Base-by-base conservation (phyloP, 1,284 basidiomycete genomes). In the Trichosporon coremiiforme region DNA sequence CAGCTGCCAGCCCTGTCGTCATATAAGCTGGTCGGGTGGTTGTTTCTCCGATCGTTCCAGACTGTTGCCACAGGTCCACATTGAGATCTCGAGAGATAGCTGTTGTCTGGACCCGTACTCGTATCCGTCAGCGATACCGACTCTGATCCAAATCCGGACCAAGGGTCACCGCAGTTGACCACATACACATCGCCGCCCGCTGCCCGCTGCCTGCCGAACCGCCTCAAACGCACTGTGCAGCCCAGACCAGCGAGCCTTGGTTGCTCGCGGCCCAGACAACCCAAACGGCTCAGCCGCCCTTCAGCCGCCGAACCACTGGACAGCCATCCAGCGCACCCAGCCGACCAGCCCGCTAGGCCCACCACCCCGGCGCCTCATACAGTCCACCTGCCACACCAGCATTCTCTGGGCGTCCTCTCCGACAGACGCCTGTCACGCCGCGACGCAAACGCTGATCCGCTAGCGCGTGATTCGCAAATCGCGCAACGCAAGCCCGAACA, bases 141-240 rank as follows among this genome's bases (percentile, higher is more conserved):
- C 20, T 8, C 20, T 25, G 50, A 53, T 20, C 50, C 50, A 12
- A 25, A 20, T 17, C 9, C 50, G 20, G 50, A 53, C 50, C 50
- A 22, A 53, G 50, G 50, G 25, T 10, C 5, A 25, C 20, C 50
- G 22, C 36, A 25, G 22, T 22, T 17, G 20, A 53, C n/a, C 20
- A 20, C 50, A 25, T 4, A 53, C 50, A 53, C 50, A 25, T 17
- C 15, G 45, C 45, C 45, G 45, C 20, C n/a, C 50, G 50, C 50
- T 9, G 50, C 50, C 9, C 36, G 50, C 50, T 9, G 50, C 50
- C 9, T 10, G 36, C 36, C 36, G 12, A 13, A 10, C 20, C 20
- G 50, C 50, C 50, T 53, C 50, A 53, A 53, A 53, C 50, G 50
- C 50, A 20, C 50, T 20, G 50, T 53, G 20, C 50, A 25, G 50